Conservation (phyloP, 1,284 basidiomycete genomes). For the Fomitopsis betulina region DNA sequence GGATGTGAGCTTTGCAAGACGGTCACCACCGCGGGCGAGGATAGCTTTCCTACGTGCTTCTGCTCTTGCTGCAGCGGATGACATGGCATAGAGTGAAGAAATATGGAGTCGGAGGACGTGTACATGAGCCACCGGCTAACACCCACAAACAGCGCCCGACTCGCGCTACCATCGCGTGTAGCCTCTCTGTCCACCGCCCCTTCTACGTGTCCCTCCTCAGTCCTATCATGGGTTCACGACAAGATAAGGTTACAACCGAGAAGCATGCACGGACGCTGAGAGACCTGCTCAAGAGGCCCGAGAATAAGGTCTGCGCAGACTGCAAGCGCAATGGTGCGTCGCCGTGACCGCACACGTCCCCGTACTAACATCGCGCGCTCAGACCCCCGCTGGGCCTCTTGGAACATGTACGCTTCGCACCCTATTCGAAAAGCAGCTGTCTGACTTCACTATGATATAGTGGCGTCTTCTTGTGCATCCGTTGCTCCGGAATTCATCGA, state of each 20-base stretch:
- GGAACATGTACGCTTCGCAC: slow-evolving; percentile 77
- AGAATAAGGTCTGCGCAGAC: slow-evolving; percentile 93
- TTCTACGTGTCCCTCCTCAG: slow-evolving; percentile 10
- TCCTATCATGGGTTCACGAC: slow-evolving; percentile 46
- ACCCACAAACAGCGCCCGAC: slow-evolving; percentile 7
- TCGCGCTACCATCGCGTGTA: background rate
- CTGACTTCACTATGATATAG: slow-evolving; percentile 33
- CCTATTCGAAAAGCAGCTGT: background rate
- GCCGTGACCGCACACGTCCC: slow-evolving; percentile 3
- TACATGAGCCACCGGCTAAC: slow-evolving; percentile 12
- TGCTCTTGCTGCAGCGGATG: slow-evolving; percentile 50
- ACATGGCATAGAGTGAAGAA: slow-evolving; percentile 19
- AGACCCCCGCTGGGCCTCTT: slow-evolving; percentile 98
- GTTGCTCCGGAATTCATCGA: slow-evolving; percentile 97
- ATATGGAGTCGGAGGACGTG: background rate
- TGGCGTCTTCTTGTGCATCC: slow-evolving; percentile 92
- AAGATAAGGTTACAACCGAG: slow-evolving; percentile 84
- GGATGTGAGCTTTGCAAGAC: slow-evolving; percentile 69
- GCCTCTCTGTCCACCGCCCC: background rate
- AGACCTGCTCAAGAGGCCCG: slow-evolving; percentile 82
- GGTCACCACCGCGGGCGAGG: slow-evolving; percentile 60
- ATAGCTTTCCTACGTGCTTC: slow-evolving; percentile 75
- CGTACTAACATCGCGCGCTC: slow-evolving; percentile 10
- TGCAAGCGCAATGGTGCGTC: slow-evolving; percentile 86
- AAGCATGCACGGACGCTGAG: slow-evolving; percentile 71